Percentiles rank a stretch among this genome's conserved stretches.
These are phyloP conservation scores for Mycena crocata DNA, from an alignment of 768 basidiomycete species.

Conservation along the genomic window DNA sequence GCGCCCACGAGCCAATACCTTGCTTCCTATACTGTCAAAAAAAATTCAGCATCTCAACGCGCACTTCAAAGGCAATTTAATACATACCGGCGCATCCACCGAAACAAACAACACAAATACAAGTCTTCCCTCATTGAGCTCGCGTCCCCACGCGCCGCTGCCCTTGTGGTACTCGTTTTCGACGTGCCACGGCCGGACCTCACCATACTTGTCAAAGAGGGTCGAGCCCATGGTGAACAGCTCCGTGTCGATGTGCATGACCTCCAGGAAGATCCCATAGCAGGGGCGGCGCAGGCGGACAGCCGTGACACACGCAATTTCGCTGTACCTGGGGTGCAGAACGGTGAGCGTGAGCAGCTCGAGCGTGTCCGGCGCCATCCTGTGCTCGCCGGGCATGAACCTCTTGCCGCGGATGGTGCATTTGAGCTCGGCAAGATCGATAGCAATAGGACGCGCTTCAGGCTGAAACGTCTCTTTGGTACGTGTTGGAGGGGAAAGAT, in stretches of 20 bases:
- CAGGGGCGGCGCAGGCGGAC: neutral
- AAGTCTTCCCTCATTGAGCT: conserved; percentile 12
- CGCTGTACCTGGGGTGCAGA: neutral
- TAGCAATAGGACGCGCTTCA: neutral
- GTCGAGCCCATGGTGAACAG: conserved; percentile 15
- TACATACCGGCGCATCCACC: conserved; percentile 1
- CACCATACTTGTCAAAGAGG: conserved; percentile 19
- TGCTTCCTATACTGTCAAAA: conserved; percentile 12
- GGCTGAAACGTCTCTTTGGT: neutral
- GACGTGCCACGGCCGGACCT: conserved; percentile 16
- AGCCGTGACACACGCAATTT: conserved; percentile 7
- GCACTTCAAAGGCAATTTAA: neutral
- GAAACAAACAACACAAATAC: conserved; percentile 8
- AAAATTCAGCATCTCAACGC: neutral
- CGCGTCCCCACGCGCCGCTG: conserved; percentile 22
- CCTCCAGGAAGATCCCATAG: conserved; percentile 7
- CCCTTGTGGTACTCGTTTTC: conserved; percentile 22
- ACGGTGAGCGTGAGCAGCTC: conserved; percentile 6
- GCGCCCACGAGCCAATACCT: conserved; percentile 18
- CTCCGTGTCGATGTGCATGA: conserved; percentile 16
- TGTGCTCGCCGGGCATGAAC: conserved; percentile 14
- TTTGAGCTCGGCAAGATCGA: neutral
- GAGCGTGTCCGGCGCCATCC: conserved; percentile 5
- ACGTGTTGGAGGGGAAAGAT: neutral
- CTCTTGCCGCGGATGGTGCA: neutral